These are phyloP conservation scores for Chytriomyces sp. DNA, from an alignment of 192 early-diverging fungal species.

Conservation along the genomic window DNA sequence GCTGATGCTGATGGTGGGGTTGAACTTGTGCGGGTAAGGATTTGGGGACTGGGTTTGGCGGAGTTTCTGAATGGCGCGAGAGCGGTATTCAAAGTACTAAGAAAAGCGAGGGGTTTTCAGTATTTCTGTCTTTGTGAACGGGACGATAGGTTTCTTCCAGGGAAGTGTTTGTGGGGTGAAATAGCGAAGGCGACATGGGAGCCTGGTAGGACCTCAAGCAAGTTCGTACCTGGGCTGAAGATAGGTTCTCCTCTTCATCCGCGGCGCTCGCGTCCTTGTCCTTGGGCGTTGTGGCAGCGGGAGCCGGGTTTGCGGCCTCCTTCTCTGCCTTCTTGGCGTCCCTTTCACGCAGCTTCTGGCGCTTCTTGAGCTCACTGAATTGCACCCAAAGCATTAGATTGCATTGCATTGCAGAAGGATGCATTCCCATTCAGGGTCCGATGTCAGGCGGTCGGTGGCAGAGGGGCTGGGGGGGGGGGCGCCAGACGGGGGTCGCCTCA, in stretches of 20 bases:
- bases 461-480: background rate
- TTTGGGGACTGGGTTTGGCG: slow-evolving; percentile 80
- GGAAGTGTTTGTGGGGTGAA: too few relatives aligned
- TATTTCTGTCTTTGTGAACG: too few relatives aligned
- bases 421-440: too few relatives aligned
- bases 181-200: too few relatives aligned
- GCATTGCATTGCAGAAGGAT: too few relatives aligned
- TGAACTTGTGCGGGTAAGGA: slow-evolving; percentile 99
- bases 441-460: too few relatives aligned
- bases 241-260: slow-evolving; percentile 70
- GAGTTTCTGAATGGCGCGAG: slow-evolving; percentile 78
- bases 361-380: slow-evolving; percentile 88
- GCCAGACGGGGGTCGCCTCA: background rate
- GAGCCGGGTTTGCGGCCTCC: slow-evolving; percentile 38
- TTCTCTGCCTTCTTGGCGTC: slow-evolving; percentile 73
- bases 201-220: too few relatives aligned
- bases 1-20: slow-evolving; percentile 80
- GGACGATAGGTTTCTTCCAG: too few relatives aligned
- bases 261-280: slow-evolving; percentile 61
- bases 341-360: slow-evolving; percentile 87
- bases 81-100: slow-evolving; percentile 97
- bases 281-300: slow-evolving; percentile 43
- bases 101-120: too few relatives aligned
- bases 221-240: too few relatives aligned
- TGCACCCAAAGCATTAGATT: too few relatives aligned